Percentiles rank a stretch among this genome's conserved stretches.
These are phyloP conservation scores for Podila horticola DNA, from an alignment of 192 early-diverging fungal genomes.

Conservation along the genomic window DNA sequence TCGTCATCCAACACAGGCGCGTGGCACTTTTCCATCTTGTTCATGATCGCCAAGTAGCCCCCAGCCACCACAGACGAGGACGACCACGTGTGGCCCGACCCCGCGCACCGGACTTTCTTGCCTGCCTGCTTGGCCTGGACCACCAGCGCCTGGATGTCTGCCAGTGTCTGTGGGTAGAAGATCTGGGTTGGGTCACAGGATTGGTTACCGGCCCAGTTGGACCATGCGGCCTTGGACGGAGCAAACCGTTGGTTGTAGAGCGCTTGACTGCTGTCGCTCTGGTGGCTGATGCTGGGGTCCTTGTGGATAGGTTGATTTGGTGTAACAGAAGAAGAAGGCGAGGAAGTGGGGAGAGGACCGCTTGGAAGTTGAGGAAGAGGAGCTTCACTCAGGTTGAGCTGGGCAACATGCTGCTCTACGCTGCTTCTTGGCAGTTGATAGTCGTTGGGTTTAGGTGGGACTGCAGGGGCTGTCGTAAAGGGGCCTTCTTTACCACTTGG, in stretches of 20 bases:
- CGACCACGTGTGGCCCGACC: conserved; percentile 14
- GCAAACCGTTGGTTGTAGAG: neutral
- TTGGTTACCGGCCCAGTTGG: conserved; percentile 29
- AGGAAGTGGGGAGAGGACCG: no score
- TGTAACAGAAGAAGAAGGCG: no score
- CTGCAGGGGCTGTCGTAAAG: no score
- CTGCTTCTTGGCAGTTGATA: no score
- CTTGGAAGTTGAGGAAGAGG: no score
- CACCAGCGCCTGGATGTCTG: conserved; percentile 15
- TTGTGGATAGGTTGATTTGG: no score
- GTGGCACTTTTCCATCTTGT: conserved; percentile 12
- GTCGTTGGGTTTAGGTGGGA: no score
- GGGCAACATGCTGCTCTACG: no score
- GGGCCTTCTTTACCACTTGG: no score
- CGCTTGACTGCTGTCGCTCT: neutral
- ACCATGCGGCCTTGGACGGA: conserved; percentile 3
- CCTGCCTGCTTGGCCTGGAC: conserved; percentile 4
- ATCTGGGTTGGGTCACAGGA: conserved; percentile 8
- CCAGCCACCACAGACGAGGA: conserved; percentile 4
- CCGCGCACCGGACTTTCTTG: conserved; percentile 35
- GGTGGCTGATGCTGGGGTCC: neutral
- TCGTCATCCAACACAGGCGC: neutral
- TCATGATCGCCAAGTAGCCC: conserved; percentile 15
- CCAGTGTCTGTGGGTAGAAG: conserved; percentile 14
- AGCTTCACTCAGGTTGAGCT: no score